Base-by-base conservation (phyloP, 2,329 filamentous ascomycete genomes). In the Sclerotinia sclerotiorum region DNA sequence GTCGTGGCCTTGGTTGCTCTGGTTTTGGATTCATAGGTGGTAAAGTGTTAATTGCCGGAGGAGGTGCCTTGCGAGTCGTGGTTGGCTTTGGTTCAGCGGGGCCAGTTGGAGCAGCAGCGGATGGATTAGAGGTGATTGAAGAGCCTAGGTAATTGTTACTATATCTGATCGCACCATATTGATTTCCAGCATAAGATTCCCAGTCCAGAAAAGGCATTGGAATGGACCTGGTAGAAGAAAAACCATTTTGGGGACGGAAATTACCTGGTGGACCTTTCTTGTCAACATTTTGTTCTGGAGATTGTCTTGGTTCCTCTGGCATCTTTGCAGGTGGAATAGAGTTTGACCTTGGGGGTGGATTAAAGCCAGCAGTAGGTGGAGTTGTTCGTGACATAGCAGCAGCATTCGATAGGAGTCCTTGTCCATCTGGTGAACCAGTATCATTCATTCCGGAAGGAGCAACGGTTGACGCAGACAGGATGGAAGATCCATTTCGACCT, bases 401-500 rank as follows among this genome's bases (percentile, higher is more conserved):
- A 27, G 74, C 74, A 69, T 77, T 75, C 15, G 71, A 52, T 11
- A 76, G 70, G 19, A 77, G 71, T 54, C 65, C 65, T 67, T 67
- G 65, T 44, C 57, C 57, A 32, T 76, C 71, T 7, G 71, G 57
- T 13, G 72, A 71, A 21, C 70, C 63, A 27, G 69, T 46, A 13
- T 76, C 74, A 17, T 51, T 61, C 51, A 73, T 65, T 71, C 70
- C 72, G 46, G 73, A 75, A 52, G 72, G 71, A 72, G 70, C 77
- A 75, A 71, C 72, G 73, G 76, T 75, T 76, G 74, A 81, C 65
- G 78, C 79, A 24, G 82, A 83, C 75, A 83, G 83, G 54, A 82
- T 74, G 0, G 84, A 84, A 3, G 82, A 81, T 63, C 63, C 68
- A 44, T 69, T 61, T 6, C 24, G 35, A 49, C 83, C 81, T 69